Percentiles rank a stretch among this genome's conserved stretches.
phyloP scores from a whole-genome alignment of 2,329 filamentous ascomycete species.

The Colletotrichum spaethianum region DNA sequence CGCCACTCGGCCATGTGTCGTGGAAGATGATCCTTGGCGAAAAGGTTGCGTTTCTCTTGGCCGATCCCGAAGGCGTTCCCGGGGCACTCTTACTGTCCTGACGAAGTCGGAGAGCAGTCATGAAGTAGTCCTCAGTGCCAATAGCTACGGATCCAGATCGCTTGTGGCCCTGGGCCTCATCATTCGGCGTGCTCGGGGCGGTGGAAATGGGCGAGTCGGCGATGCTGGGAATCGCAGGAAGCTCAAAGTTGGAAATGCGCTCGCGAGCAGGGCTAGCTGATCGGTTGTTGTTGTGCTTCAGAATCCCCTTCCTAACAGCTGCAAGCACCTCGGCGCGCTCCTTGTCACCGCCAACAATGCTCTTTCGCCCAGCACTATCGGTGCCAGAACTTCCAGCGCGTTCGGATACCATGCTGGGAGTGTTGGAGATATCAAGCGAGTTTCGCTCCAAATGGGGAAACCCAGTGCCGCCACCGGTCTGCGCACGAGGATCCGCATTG shows the following conservation, averaged over 20 bases:
- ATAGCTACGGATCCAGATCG: conserved; percentile 80
- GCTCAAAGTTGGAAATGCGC: conserved; percentile 47
- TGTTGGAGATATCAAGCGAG: conserved; percentile 77
- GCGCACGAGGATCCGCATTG: conserved; percentile 78
- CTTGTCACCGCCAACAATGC: conserved; percentile 90
- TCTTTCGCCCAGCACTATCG: conserved; percentile 79
- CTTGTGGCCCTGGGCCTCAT: conserved; percentile 78
- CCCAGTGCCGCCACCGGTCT: conserved; percentile 79
- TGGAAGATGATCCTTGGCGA: conserved; percentile 95
- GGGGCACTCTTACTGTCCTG: conserved; percentile 86
- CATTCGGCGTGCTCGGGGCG: conserved; percentile 88
- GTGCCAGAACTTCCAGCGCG: conserved; percentile 70
- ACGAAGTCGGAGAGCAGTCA: conserved; percentile 80
- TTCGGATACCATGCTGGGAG: conserved; percentile 62
- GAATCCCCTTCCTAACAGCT: conserved; percentile 93
- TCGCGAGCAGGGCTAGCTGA: conserved; percentile 37
- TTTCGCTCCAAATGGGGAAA: conserved; percentile 90
- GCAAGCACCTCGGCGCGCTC: conserved; percentile 93
- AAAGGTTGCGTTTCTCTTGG: conserved; percentile 79
- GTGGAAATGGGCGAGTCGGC: conserved; percentile 88
- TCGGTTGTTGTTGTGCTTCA: conserved; percentile 85
- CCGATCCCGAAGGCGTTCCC: conserved; percentile 78
- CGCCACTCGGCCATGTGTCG: conserved; percentile 94
- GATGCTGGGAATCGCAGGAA: conserved; percentile 74
- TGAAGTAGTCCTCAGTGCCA: conserved; percentile 91